Evolutionary conservation across 805 yeast species (phyloP).

Genomic region (Candida ulmi): DNA sequence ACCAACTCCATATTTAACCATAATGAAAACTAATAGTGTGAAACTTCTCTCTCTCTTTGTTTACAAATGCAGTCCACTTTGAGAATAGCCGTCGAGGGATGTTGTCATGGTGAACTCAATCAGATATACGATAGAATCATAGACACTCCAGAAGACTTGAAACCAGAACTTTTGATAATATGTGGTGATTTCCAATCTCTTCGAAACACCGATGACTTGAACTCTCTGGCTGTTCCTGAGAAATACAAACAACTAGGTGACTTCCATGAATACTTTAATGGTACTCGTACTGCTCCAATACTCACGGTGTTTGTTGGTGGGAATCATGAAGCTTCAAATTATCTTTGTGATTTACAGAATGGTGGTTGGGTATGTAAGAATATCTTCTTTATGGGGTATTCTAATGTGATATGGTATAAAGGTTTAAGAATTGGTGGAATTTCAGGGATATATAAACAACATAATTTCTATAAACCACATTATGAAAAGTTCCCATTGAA

Average conservation of each 20-base stretch:
- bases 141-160: slow-evolving; percentile 12
- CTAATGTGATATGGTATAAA: slow-evolving; percentile 65
- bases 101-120: slow-evolving; percentile 80
- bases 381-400: slow-evolving; percentile 78
- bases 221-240: slow-evolving; percentile 69
- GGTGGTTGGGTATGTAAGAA: slow-evolving; percentile 96
- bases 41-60: too few species aligned
- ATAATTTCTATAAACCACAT: slow-evolving; percentile 38
- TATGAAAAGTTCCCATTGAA: slow-evolving; percentile 46
- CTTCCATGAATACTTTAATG: slow-evolving; percentile 65
- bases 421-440: slow-evolving; percentile 78
- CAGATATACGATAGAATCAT: slow-evolving; percentile 42
- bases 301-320: slow-evolving; percentile 88
- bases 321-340: slow-evolving; percentile 87
- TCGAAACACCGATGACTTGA: slow-evolving; percentile 56
- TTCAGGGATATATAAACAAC: slow-evolving; percentile 72
- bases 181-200: slow-evolving; percentile 93
- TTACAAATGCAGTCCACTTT: too few species aligned
- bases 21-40: too few species aligned
- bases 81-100: slow-evolving; percentile 74
- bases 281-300: slow-evolving; percentile 59
- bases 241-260: slow-evolving; percentile 78
- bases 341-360: slow-evolving; percentile 59
- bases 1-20: too few species aligned
- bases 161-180: slow-evolving; percentile 60